A percentile compares a stretch with the other conserved stretches of the same genome.
Conservation (phyloP, 345 rosid genomes). For the Melaleuca alternifolia region DNA sequence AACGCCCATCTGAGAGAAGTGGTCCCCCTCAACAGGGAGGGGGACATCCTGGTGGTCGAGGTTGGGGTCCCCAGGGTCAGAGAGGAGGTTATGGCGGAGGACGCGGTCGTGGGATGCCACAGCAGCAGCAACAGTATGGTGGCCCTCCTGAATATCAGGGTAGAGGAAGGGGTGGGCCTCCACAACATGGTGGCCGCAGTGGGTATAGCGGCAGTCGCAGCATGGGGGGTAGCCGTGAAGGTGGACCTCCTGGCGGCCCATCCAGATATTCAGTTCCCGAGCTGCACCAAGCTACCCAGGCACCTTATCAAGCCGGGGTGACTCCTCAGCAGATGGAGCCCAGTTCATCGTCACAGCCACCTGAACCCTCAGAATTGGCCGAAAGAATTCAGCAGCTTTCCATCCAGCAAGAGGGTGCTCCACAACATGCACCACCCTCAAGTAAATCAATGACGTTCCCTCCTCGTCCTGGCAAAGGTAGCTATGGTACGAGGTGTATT, state of each 20-base stretch:
- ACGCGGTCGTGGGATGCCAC: slow-evolving; percentile 48
- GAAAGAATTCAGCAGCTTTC: slow-evolving; percentile 45
- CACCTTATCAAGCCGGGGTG: slow-evolving; percentile 45
- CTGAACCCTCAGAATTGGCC: slow-evolving; percentile 25
- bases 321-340: slow-evolving; percentile 51
- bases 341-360: slow-evolving; percentile 36
- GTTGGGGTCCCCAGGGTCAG: slow-evolving; percentile 43
- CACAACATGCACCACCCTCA: slow-evolving; percentile 60
- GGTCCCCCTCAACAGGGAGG: slow-evolving; percentile 35
- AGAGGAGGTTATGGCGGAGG: slow-evolving; percentile 59
- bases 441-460: slow-evolving; percentile 48
- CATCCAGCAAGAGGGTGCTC: slow-evolving; percentile 33
- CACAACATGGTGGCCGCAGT: slow-evolving; percentile 38
- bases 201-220: slow-evolving; percentile 17
- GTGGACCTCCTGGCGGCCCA: slow-evolving; percentile 37
- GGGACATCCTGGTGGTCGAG: slow-evolving; percentile 52
- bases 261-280: slow-evolving; percentile 71
- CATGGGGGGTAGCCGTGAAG: slow-evolving; percentile 33
- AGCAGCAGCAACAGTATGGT: slow-evolving; percentile 34
- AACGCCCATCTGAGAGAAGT: slow-evolving; percentile 29
- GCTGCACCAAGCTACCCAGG: slow-evolving; percentile 95
- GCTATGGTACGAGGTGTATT: slow-evolving; percentile 22
- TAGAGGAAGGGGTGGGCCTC: slow-evolving; percentile 72
- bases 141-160: slow-evolving; percentile 53
- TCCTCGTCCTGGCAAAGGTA: slow-evolving; percentile 43